Conservation (phyloP, 345 rosid genomes). For the Corymbia maculata region DNA sequence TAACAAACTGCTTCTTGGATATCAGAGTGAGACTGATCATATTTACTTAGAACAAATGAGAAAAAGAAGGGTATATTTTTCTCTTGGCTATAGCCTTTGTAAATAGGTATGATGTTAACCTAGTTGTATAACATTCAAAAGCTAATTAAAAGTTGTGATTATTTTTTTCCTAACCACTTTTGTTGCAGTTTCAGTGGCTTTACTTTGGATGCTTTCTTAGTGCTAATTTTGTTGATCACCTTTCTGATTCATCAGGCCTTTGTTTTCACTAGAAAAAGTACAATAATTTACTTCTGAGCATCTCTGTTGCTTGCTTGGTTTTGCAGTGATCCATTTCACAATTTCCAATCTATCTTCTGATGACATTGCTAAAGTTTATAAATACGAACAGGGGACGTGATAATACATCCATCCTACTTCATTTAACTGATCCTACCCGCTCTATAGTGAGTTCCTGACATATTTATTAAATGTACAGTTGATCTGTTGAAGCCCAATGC, state of each 20-base stretch:
- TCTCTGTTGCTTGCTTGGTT: not conserved
- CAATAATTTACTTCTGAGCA: not conserved
- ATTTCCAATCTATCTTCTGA: not conserved
- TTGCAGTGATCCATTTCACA: not conserved
- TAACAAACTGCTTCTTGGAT: not conserved
- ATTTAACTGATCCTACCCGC: not conserved
- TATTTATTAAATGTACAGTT: slow-evolving; percentile 10
- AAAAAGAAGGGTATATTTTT: not conserved
- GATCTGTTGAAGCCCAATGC: slow-evolving; percentile 28
- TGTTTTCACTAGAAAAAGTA: not conserved
- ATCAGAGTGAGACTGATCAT: not conserved
- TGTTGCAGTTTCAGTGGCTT: not conserved
- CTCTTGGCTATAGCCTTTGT: not conserved
- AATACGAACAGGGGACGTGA: not conserved
- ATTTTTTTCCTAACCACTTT: not conserved
- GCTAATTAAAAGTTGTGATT: not conserved
- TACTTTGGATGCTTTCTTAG: not conserved
- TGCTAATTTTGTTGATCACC: not conserved
- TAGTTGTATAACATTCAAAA: not conserved
- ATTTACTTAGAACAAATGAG: not conserved
- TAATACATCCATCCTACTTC: not conserved
- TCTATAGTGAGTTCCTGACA: not conserved
- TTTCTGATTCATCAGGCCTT: not conserved
- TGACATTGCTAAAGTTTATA: not conserved
- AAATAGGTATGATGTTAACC: not conserved